phyloP scores from a whole-genome alignment of 768 basidiomycete genomes.

The Grammothele lineata region DNA sequence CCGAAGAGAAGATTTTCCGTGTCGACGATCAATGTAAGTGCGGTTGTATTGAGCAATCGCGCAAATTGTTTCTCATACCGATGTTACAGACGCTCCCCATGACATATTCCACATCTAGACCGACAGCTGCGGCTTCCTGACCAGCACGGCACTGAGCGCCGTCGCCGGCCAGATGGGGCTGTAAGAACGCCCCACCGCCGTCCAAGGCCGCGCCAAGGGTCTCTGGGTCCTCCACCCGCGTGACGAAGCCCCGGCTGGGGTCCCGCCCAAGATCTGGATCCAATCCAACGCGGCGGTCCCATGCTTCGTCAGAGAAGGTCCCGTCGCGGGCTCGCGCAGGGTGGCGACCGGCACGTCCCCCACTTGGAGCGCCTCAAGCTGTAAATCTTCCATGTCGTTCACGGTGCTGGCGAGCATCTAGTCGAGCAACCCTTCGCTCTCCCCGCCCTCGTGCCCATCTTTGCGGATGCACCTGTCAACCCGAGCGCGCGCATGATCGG shows the following conservation, averaged over 20 bases:
- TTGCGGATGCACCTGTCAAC: conserved; percentile 32
- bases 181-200: conserved; percentile 21
- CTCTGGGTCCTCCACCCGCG: conserved; percentile 30
- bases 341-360: conserved; percentile 40
- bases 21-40: conserved; percentile 49
- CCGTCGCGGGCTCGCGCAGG: conserved; percentile 53
- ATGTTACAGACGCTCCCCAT: conserved; percentile 31
- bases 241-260: conserved; percentile 16
- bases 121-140: conserved; percentile 36
- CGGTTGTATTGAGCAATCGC: not conserved
- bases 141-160: conserved; percentile 25
- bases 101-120: conserved; percentile 31
- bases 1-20: conserved; percentile 42
- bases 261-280: conserved; percentile 33
- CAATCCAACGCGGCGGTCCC: conserved; percentile 27
- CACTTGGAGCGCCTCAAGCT: conserved; percentile 43
- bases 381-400: conserved; percentile 54
- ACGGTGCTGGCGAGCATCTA: conserved; percentile 42
- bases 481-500: conserved; percentile 63
- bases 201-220: conserved; percentile 34
- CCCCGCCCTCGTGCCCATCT: too few relatives aligned
- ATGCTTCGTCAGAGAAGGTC: not conserved
- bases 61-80: not conserved
- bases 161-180: conserved; percentile 21
- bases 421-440: conserved; percentile 28